Evolutionary conservation across 306 rosid genomes (phyloP).

Genomic region (Astragalus glycyphyllos): DNA sequence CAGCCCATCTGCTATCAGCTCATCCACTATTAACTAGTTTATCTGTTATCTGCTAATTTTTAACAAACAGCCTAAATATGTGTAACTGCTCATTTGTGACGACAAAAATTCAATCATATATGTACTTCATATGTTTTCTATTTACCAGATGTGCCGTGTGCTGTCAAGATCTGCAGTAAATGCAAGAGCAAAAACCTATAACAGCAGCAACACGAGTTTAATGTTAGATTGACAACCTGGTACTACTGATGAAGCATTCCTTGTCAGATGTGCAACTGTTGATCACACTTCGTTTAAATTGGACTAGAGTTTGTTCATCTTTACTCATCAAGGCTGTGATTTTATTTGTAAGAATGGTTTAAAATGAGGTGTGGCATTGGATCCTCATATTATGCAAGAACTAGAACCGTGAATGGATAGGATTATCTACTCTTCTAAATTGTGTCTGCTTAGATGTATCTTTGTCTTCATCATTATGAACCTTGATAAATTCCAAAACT

Average conservation of each 20-base stretch:
- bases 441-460: slow-evolving; percentile 41
- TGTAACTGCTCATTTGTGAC: slow-evolving; percentile 7
- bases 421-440: slow-evolving; percentile 36
- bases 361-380: not conserved
- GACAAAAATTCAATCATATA: slow-evolving; percentile 1
- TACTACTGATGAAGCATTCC: slow-evolving; percentile 7
- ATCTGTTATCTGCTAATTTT: slow-evolving; percentile 1
- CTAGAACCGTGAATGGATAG: slow-evolving; percentile 60
- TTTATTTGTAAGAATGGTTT: too few species aligned
- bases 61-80: too few species aligned
- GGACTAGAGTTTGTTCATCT: too few species aligned
- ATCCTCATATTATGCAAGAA: slow-evolving; percentile 25
- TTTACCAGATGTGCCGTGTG: slow-evolving; percentile 22
- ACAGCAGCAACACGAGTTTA: slow-evolving; percentile 3
- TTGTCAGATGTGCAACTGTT: too few species aligned
- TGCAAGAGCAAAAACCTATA: slow-evolving; percentile 30
- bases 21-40: slow-evolving; percentile 19
- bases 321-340: too few species aligned
- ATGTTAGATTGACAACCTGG: slow-evolving; percentile 15
- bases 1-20: too few species aligned
- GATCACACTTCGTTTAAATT: too few species aligned
- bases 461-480: slow-evolving; percentile 38
- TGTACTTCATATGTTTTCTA: slow-evolving; percentile 14
- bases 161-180: slow-evolving; percentile 22
- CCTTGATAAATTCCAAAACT: slow-evolving; percentile 67